Percentiles rank a stretch among this genome's conserved stretches.
Evolutionary conservation across 257 asterid genomes (phyloP).

Genomic region (Coffea canephora): DNA sequence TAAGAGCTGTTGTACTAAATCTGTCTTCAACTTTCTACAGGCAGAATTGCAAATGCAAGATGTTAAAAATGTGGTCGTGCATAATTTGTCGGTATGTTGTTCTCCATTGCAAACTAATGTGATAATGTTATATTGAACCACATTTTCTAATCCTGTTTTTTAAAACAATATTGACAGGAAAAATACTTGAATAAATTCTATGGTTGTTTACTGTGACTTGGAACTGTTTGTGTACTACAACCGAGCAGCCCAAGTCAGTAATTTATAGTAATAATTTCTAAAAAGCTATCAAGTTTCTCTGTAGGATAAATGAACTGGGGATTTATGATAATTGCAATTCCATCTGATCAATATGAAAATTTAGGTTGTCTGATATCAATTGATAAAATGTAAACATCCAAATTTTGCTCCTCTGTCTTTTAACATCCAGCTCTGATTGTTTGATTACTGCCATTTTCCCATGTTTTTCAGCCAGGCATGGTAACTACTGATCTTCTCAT

Average conservation of each 20-base stretch:
- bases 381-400: not conserved
- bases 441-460: conserved; percentile 3
- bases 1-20: conserved; percentile 3
- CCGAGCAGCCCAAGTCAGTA: not conserved
- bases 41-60: conserved; percentile 97
- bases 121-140: not conserved
- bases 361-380: too few relatives aligned
- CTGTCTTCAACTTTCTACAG: conserved; percentile 39
- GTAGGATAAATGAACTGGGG: not conserved
- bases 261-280: not conserved
- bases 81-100: conserved; percentile 77
- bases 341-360: too few relatives aligned
- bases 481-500: conserved; percentile 96
- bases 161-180: not conserved
- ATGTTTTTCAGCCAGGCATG: conserved; percentile 86
- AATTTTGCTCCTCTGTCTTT: not conserved
- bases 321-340: not conserved
- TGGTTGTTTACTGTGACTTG: not conserved
- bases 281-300: not conserved
- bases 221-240: not conserved
- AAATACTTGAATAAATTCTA: not conserved
- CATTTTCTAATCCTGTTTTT: not conserved
- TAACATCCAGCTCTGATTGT: too few relatives aligned
- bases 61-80: conserved; percentile 74
- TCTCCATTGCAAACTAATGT: conserved; percentile 15